phyloP scores from a whole-genome alignment of 2,329 filamentous ascomycete genomes.

The Hypoxylon sp. region DNA sequence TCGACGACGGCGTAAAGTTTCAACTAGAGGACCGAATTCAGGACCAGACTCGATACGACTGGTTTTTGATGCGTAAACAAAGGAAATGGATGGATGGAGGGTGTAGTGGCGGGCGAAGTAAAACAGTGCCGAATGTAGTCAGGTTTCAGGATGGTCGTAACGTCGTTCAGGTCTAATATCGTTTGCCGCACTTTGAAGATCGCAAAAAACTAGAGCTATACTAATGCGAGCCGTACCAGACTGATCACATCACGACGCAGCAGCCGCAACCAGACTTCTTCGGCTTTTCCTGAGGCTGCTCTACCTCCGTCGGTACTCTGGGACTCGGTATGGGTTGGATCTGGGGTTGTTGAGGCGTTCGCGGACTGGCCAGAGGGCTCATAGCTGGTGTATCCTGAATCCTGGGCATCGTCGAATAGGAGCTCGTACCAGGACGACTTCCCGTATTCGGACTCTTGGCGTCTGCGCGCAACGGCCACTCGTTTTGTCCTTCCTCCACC shows the following conservation, averaged over 20 bases:
- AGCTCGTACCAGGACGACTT: slow-evolving; percentile 60
- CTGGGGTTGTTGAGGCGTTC: slow-evolving; percentile 57
- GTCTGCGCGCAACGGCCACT: slow-evolving; percentile 70
- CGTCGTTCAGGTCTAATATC: slow-evolving; percentile 41
- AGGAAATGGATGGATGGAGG: slow-evolving; percentile 35
- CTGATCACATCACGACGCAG: slow-evolving; percentile 78
- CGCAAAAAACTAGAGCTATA: slow-evolving; percentile 22
- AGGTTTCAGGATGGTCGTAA: slow-evolving; percentile 41
- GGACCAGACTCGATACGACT: slow-evolving; percentile 25
- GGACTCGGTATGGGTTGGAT: slow-evolving; percentile 57
- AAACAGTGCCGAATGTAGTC: slow-evolving; percentile 40
- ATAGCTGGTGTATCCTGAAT: slow-evolving; percentile 60
- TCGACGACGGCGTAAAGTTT: slow-evolving; percentile 12
- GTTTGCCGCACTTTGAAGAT: slow-evolving; percentile 24
- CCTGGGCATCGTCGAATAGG: slow-evolving; percentile 73
- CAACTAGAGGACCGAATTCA: slow-evolving; percentile 13
- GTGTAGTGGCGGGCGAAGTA: slow-evolving; percentile 37
- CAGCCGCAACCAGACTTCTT: slow-evolving; percentile 74
- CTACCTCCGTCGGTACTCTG: slow-evolving; percentile 64
- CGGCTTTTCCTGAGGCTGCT: slow-evolving; percentile 62
- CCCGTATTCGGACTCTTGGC: slow-evolving; percentile 61
- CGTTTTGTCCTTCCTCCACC: slow-evolving; percentile 53
- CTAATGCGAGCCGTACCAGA: slow-evolving; percentile 30
- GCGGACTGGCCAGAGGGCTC: slow-evolving; percentile 60
- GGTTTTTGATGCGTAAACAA: slow-evolving; percentile 37